Percentiles rank a stretch among this genome's conserved stretches.
These are phyloP conservation scores for Sistotremastrum niveocremeum DNA, from an alignment of 768 basidiomycete species.

Conservation along the genomic window DNA sequence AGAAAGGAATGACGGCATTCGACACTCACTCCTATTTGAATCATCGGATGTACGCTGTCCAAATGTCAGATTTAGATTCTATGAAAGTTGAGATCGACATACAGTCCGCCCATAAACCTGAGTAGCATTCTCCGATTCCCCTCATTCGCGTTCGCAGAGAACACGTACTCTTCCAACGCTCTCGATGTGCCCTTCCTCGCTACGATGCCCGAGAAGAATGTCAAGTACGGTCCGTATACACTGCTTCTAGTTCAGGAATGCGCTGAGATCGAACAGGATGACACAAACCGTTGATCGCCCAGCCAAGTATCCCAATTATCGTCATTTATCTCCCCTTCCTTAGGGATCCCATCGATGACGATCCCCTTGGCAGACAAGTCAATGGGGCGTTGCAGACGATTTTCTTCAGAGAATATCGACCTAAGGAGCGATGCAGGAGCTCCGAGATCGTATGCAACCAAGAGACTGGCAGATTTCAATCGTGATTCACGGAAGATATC, in stretches of 20 bases:
- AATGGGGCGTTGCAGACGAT: constrained; percentile 25
- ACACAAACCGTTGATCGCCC: constrained; percentile 31
- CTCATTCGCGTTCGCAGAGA: constrained; percentile 21
- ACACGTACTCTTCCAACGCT: constrained; percentile 36
- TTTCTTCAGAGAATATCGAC: constrained; percentile 34
- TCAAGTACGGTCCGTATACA: constrained; percentile 16
- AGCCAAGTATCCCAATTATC: constrained; percentile 37
- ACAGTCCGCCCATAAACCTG: constrained; percentile 24
- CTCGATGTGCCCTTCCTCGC: constrained; percentile 22
- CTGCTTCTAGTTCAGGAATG: constrained; percentile 17
- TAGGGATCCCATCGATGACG: constrained; percentile 11
- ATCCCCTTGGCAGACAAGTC: constrained; percentile 22
- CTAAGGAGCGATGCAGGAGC: constrained; percentile 31
- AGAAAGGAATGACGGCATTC: background rate
- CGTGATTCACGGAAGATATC: background rate
- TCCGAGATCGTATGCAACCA: constrained; percentile 45
- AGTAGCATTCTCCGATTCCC: constrained; percentile 20
- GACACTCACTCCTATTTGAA: constrained; percentile 39
- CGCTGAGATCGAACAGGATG: constrained; percentile 14
- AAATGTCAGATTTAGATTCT: background rate
- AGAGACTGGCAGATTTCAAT: constrained; percentile 20
- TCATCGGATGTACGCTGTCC: constrained; percentile 39
- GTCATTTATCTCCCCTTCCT: constrained; percentile 19
- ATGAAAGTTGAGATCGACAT: constrained; percentile 8
- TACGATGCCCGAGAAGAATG: constrained; percentile 27